These are phyloP conservation scores for Phytophthora capsici DNA, from an alignment of 352 stramenopile species.

Conservation along the genomic window DNA sequence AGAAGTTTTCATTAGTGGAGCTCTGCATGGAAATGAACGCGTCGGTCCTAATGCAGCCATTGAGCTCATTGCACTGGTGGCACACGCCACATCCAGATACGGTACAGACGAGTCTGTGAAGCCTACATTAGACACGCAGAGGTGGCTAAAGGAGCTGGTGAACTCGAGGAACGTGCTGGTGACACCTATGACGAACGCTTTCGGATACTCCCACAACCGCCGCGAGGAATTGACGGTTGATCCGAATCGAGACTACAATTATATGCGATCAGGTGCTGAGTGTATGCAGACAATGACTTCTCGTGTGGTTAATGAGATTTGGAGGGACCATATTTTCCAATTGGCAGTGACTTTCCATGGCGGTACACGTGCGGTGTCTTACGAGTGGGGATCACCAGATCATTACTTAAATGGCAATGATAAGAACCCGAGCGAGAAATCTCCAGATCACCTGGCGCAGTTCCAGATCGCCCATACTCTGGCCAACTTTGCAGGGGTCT, in stretches of 20 bases:
- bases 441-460: conserved; percentile 80
- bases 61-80: conserved; percentile 90
- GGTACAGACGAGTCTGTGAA: conserved; percentile 27
- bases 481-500: conserved; percentile 72
- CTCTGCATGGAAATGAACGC: conserved; percentile 97
- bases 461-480: conserved; percentile 66
- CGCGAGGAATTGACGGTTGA: conserved; percentile 92
- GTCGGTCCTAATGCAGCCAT: conserved; percentile 92
- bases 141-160: conserved; percentile 83
- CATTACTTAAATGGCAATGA: conserved; percentile 68
- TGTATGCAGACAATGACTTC: conserved; percentile 98
- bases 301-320: conserved; percentile 97
- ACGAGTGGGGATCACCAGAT: conserved; percentile 97
- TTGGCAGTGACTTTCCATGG: conserved; percentile 98
- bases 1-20: conserved; percentile 96
- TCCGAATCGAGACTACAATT: conserved; percentile 99
- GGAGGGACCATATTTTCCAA: conserved; percentile 97
- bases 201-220: conserved; percentile 89
- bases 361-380: conserved; percentile 96
- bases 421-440: conserved; percentile 70
- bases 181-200: conserved; percentile 95
- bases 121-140: conserved; percentile 54
- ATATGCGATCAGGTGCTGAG: conserved; percentile 80
- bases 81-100: conserved; percentile 60
- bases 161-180: conserved; percentile 85